phyloP scores from a whole-genome alignment of 2,329 filamentous ascomycete species.

The Fusarium verticillioides region DNA sequence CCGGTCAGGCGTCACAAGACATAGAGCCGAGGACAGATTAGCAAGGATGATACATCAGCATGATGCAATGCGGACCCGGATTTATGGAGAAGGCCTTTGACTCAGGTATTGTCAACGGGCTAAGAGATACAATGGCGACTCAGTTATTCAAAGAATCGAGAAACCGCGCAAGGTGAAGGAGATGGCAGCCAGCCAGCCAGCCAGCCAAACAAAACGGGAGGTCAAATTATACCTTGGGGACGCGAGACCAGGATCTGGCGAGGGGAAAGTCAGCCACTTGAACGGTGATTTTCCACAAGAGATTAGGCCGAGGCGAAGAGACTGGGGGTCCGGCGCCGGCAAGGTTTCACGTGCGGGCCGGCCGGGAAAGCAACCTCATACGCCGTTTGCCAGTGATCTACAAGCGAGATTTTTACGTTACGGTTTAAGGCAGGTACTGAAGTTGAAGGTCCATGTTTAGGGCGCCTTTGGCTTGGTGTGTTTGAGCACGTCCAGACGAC shows the following conservation, averaged over 20 bases:
- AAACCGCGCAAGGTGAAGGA: slow-evolving; percentile 12
- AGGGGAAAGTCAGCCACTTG: slow-evolving; percentile 31
- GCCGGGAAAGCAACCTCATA: slow-evolving; percentile 34
- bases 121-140: slow-evolving; percentile 18
- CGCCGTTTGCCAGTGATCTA: slow-evolving; percentile 21
- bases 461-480: slow-evolving; percentile 10
- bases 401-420: slow-evolving; percentile 35
- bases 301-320: slow-evolving; percentile 41
- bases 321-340: slow-evolving; percentile 26
- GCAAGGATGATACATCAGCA: slow-evolving; percentile 42
- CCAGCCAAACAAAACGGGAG: slow-evolving; percentile 17
- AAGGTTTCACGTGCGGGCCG: slow-evolving; percentile 42
- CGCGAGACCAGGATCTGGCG: slow-evolving; percentile 15
- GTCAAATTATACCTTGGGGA: slow-evolving; percentile 13
- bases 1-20: slow-evolving; percentile 44
- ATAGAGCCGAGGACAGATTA: slow-evolving; percentile 20
- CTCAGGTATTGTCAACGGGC: slow-evolving; percentile 38
- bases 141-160: slow-evolving; percentile 17
- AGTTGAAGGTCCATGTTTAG: slow-evolving; percentile 18
- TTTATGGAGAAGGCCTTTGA: slow-evolving; percentile 40
- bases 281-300: slow-evolving; percentile 27
- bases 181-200: neutral
- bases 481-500: neutral
- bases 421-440: slow-evolving; percentile 39
- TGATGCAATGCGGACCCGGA: slow-evolving; percentile 43